A percentile compares a stretch with the other conserved stretches of the same genome.
These are phyloP conservation scores for Gastrolobium bilobum DNA, from an alignment of 306 rosid genomes.

Conservation along the genomic window DNA sequence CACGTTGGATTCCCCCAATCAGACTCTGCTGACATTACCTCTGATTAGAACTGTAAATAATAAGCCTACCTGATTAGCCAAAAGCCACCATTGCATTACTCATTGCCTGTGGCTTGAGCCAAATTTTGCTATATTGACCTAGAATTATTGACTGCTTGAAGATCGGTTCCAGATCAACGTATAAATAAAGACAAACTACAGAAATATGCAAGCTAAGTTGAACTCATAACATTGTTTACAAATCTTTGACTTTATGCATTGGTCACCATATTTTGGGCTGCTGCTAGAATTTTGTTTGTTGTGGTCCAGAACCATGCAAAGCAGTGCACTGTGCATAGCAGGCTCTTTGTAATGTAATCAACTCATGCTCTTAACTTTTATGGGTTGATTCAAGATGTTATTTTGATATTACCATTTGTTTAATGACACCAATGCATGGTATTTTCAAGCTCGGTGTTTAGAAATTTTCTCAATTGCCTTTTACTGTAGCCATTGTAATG, in stretches of 20 bases:
- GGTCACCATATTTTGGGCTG: constrained; percentile 1
- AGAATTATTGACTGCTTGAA: constrained; percentile 8
- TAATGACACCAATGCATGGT: constrained; percentile 11
- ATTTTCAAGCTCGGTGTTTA: constrained; percentile 4
- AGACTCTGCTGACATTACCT: neutral
- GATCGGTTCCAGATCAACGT: constrained; percentile 22
- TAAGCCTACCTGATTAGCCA: constrained; percentile 11
- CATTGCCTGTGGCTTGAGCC: constrained; percentile 25
- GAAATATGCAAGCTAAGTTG: neutral
- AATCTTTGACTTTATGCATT: constrained; percentile 14
- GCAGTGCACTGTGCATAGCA: neutral
- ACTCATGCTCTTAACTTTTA: neutral
- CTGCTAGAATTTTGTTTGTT: neutral
- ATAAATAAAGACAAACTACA: neutral
- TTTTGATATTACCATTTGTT: constrained; percentile 23
- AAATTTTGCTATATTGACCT: neutral
- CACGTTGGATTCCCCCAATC: constrained; percentile 19
- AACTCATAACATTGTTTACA: constrained; percentile 22
- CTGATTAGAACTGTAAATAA: neutral
- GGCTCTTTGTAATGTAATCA: neutral
- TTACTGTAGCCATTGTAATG: neutral
- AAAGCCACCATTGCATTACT: neutral
- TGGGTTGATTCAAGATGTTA: constrained; percentile 1
- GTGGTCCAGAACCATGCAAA: neutral
- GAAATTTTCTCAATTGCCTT: neutral